A percentile compares a stretch with the other conserved stretches of the same genome.
These are phyloP conservation scores for Tulasnella sp. DNA, from an alignment of 768 basidiomycete genomes.

Conservation along the genomic window DNA sequence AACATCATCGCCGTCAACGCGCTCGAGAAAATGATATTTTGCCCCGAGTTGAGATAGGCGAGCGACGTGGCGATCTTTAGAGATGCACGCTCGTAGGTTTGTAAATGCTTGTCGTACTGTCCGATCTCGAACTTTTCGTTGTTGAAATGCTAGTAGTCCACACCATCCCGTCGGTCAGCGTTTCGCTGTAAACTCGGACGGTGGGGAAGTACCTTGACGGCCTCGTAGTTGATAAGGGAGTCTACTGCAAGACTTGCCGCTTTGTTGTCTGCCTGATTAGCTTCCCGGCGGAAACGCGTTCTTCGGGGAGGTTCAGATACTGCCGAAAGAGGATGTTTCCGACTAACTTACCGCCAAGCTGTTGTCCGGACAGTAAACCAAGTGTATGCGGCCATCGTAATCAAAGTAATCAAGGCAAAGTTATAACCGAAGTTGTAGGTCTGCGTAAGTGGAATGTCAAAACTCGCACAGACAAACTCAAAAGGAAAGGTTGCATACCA, in stretches of 20 bases:
- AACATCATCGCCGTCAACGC: conserved; percentile 95
- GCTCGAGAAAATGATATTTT: conserved; percentile 91
- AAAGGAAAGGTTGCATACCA: conserved; percentile 46
- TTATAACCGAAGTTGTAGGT: conserved; percentile 98
- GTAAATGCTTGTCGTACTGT: conserved; percentile 85
- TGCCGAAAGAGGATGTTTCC: background rate
- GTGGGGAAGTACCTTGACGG: conserved; percentile 71
- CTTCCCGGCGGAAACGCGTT: conserved; percentile 86
- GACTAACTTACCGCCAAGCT: conserved; percentile 74
- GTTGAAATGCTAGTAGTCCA: conserved; percentile 75
- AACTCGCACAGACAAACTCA: background rate
- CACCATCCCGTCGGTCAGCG: background rate
- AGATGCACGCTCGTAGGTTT: conserved; percentile 81
- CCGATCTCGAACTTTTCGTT: conserved; percentile 87
- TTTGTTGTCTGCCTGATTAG: conserved; percentile 94
- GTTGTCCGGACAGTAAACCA: conserved; percentile 98
- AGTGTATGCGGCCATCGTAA: conserved; percentile 82
- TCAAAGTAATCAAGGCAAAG: conserved; percentile 82
- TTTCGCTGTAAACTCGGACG: background rate
- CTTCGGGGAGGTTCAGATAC: conserved; percentile 35
- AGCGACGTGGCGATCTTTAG: conserved; percentile 93
- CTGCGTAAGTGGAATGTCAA: conserved; percentile 35
- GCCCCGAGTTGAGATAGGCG: conserved; percentile 89
- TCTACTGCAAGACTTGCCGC: conserved; percentile 92
- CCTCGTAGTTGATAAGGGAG: conserved; percentile 95